Percentiles rank a stretch among this genome's conserved stretches.
Conservation (phyloP, 176 grass and related monocot genomes). For the Themeda triandra region DNA sequence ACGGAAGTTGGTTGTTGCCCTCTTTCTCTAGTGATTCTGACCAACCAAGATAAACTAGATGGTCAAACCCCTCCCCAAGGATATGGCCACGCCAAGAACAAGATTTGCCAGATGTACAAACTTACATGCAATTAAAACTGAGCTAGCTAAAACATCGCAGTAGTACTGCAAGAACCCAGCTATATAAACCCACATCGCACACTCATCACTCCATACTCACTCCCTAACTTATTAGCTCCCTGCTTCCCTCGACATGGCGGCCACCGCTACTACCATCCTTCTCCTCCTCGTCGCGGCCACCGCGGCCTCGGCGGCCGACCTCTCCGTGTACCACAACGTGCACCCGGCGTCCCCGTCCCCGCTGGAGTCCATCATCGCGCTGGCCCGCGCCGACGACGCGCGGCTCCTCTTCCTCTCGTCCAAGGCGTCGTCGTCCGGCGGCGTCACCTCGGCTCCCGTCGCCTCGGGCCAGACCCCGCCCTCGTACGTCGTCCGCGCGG, state of each 20-base stretch:
- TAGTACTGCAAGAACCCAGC: not conserved
- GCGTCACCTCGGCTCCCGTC: constrained; percentile 58
- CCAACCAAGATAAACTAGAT: too few relatives aligned
- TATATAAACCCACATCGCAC: constrained; percentile 42
- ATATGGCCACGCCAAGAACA: not conserved
- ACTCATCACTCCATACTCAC: not conserved
- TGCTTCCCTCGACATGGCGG: constrained; percentile 22
- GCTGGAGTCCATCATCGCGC: constrained; percentile 63
- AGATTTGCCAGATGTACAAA: not conserved
- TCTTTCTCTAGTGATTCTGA: too few relatives aligned
- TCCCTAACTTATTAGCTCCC: not conserved
- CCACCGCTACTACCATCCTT: not conserved
- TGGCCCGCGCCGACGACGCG: constrained; percentile 61
- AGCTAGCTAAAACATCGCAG: not conserved
- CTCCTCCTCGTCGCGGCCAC: constrained; percentile 36
- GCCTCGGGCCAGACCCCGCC: constrained; percentile 85
- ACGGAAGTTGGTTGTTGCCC: too few relatives aligned
- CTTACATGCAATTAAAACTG: not conserved
- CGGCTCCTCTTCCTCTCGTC: constrained; percentile 73
- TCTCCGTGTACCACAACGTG: constrained; percentile 69
- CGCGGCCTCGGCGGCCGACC: constrained; percentile 24
- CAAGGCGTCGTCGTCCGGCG: constrained; percentile 39
- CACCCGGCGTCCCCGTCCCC: constrained; percentile 54
- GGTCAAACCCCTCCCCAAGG: too few relatives aligned
- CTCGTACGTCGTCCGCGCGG: constrained; percentile 78